A percentile compares a stretch with the other conserved stretches of the same genome.
Conservation (phyloP, 192 early-diverging fungal genomes). For the Coemansia sp. region DNA sequence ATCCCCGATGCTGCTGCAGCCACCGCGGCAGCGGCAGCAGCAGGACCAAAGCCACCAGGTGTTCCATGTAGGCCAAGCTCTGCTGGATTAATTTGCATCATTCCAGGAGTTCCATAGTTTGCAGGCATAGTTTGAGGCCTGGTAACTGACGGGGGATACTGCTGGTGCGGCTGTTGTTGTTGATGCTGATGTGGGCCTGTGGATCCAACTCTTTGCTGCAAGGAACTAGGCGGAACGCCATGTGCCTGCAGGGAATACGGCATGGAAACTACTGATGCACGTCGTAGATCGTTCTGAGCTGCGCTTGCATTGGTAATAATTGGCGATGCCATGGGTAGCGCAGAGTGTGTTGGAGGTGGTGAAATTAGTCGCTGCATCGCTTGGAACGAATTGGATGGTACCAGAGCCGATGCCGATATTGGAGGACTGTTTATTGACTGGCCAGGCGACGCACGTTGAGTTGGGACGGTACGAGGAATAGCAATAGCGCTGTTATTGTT, state of each 20-base stretch:
- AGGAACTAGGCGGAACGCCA: not conserved
- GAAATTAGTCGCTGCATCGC: conserved; percentile 34
- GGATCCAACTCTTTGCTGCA: conserved; percentile 14
- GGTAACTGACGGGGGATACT: conserved; percentile 2
- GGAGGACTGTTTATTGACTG: conserved; percentile 7
- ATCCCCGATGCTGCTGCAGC: conserved; percentile 8
- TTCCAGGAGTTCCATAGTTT: not conserved
- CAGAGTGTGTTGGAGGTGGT: conserved; percentile 10
- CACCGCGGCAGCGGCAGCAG: not conserved
- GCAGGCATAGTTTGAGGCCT: conserved; percentile 14
- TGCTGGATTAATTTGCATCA: conserved; percentile 9
- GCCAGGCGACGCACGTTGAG: conserved; percentile 14
- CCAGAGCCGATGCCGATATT: not conserved
- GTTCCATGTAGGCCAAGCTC: conserved; percentile 15
- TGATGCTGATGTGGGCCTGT: conserved; percentile 10
- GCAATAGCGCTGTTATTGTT: not conserved
- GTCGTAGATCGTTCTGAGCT: conserved; percentile 11
- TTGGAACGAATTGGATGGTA: conserved; percentile 10
- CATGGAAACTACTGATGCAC: conserved; percentile 11
- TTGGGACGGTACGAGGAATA: conserved; percentile 29
- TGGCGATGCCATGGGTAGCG: conserved; percentile 25
- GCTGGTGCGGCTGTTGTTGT: conserved; percentile 2
- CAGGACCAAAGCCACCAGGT: conserved; percentile 7
- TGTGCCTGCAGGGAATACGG: conserved; percentile 4
- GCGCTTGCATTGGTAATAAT: conserved; percentile 15